Base-by-base conservation (phyloP, 2,329 filamentous ascomycete species). In the Didymella exigua region DNA sequence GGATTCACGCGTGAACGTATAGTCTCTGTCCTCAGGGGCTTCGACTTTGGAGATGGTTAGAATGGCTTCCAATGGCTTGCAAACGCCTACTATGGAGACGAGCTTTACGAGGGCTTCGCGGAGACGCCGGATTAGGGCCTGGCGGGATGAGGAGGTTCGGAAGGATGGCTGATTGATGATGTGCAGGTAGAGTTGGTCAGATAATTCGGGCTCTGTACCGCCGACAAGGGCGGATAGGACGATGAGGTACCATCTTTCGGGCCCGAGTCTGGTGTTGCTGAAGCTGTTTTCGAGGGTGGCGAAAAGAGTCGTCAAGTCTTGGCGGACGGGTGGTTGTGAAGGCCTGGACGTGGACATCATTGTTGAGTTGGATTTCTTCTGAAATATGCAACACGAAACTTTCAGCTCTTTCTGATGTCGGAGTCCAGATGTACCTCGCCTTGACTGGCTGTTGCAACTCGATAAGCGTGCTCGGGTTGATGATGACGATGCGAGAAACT, bases 51-150 rank as follows among this genome's bases (percentile, higher is more conserved):
- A 14, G 7, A 87, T 85, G 10, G 79, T 76, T 4, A 86, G 75
- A 34, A 86, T 81, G 1, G 84, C 81, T 62, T 87, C 84, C 3
- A 88, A 71, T 4, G 85, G 84, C 63, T 86, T 87, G 69, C 83
- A 86, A 0, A 88, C 83, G 1, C 86, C 86, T 14, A 86, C 78
- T 2, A 88, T 75, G 11, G 62, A 58, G 1, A 84, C 77, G 11
- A 79, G 72, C 70, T 88, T 87, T 50, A 89, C 69, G 13, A 88
- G 74, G 0, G 79, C 79, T 69, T 88, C 86, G 37, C 86, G 79
- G 2, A 86, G 62, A 2, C 82, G 74, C 1, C 79, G 78, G 45
- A 85, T 73, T 4, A 86, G 74, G 0, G 67, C 68, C 63, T 84
- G 72, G 4, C 83, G 77, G 9, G 78, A 68, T 1, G 72, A 72